phyloP scores from a whole-genome alignment of 148 eudicot genomes.

The Silene conica region DNA sequence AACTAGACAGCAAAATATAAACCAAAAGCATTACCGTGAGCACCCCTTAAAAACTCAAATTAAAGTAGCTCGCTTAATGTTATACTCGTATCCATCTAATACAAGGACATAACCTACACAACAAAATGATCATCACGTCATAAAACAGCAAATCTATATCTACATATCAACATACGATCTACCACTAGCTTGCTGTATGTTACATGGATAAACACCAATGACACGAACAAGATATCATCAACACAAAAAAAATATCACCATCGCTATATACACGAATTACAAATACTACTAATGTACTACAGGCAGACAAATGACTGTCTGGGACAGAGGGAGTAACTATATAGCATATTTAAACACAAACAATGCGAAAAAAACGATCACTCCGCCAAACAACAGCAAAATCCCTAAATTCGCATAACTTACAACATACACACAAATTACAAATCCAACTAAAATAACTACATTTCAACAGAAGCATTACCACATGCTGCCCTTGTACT shows the following conservation, averaged over 20 bases:
- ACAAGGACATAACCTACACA: not conserved
- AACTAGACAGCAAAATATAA: not conserved
- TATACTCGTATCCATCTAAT: not conserved
- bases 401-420: not conserved
- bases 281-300: too few species aligned
- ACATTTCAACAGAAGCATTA: conserved; percentile 27
- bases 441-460: not conserved
- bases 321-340: too few species aligned
- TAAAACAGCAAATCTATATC: not conserved
- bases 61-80: not conserved
- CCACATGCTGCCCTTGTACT: conserved; percentile 98
- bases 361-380: not conserved
- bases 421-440: not conserved
- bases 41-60: not conserved
- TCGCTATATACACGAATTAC: too few species aligned
- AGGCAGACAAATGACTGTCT: too few species aligned
- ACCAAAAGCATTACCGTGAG: not conserved
- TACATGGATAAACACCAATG: too few species aligned
- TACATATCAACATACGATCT: not conserved
- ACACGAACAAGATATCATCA: too few species aligned
- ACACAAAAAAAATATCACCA: too few species aligned
- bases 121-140: not conserved
- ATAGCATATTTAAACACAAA: not conserved
- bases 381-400: not conserved
- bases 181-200: not conserved